Evolutionary conservation across 2,329 filamentous ascomycete genomes (phyloP).

Genomic region (Xylaria hypoxylon): DNA sequence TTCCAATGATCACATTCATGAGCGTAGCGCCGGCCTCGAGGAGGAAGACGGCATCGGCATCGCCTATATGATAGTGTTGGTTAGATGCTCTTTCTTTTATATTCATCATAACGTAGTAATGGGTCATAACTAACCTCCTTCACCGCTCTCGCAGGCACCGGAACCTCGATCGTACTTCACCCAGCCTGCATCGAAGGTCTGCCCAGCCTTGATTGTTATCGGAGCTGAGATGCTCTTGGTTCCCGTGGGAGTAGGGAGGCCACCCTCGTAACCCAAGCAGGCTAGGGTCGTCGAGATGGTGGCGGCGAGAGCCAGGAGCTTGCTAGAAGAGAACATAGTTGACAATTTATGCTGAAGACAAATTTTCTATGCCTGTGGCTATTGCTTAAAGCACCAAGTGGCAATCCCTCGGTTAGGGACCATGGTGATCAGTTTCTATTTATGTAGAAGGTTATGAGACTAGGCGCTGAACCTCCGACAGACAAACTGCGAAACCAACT

Average conservation of each 20-base stretch:
- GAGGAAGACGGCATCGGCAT: constrained; percentile 53
- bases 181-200: constrained; percentile 53
- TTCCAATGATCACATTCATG: constrained; percentile 55
- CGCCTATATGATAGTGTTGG: constrained; percentile 44
- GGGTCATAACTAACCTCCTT: constrained; percentile 52
- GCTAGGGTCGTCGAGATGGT: constrained; percentile 47
- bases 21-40: constrained; percentile 48
- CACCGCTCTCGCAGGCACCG: constrained; percentile 53
- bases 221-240: constrained; percentile 46
- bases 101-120: background rate
- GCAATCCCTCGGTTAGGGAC: background rate
- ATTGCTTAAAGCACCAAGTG: background rate
- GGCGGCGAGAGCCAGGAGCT: constrained; percentile 44
- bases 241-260: constrained; percentile 46
- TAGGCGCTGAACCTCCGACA: background rate
- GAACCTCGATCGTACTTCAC: constrained; percentile 55
- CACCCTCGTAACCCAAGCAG: constrained; percentile 50
- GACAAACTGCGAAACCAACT: background rate
- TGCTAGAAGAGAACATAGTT: constrained; percentile 32
- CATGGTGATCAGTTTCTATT: constrained; percentile 8
- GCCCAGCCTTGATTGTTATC: constrained; percentile 49
- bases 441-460: constrained; percentile 4
- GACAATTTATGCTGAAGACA: background rate
- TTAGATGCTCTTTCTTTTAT: background rate
- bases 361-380: background rate